A percentile compares a stretch with the other conserved stretches of the same genome.
These are phyloP conservation scores for Termitomyces sp. DNA, from an alignment of 768 basidiomycete species.

Conservation along the genomic window DNA sequence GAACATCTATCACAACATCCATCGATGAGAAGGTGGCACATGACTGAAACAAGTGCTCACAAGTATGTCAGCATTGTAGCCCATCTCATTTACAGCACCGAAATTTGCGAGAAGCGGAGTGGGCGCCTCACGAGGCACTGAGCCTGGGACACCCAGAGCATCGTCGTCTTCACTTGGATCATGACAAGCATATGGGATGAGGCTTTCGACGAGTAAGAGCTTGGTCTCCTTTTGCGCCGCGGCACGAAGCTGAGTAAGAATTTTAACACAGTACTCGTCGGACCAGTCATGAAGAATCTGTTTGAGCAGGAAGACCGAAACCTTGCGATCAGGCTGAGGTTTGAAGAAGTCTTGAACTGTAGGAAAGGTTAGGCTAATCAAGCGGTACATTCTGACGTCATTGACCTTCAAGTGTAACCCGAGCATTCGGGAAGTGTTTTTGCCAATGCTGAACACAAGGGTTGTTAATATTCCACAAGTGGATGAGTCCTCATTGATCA, in stretches of 20 bases:
- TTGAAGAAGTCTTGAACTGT: constrained; percentile 8
- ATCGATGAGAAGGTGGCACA: neutral
- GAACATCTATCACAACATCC: constrained; percentile 29
- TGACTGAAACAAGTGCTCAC: constrained; percentile 20
- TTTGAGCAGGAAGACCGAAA: constrained; percentile 4
- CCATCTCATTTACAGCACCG: constrained; percentile 32
- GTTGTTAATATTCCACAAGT: neutral
- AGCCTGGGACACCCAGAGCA: constrained; percentile 20
- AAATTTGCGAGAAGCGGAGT: constrained; percentile 36
- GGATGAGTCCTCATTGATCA: neutral
- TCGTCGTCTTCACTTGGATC: constrained; percentile 2
- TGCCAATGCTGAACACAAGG: neutral
- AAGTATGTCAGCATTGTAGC: constrained; percentile 30
- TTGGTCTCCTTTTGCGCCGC: neutral
- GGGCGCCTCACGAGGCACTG: constrained; percentile 10
- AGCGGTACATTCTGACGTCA: neutral
- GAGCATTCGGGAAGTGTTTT: neutral
- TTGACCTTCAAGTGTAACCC: constrained; percentile 8
- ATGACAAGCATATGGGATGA: constrained; percentile 4
- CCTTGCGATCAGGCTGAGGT: neutral
- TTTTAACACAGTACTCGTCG: no score
- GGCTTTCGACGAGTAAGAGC: constrained; percentile 3
- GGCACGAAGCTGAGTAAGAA: no score
- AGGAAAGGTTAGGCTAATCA: neutral
- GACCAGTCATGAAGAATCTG: no score